Percentiles rank a stretch among this genome's conserved stretches.
These are phyloP conservation scores for Aspergillus ochraceoroseus DNA, from an alignment of 2,329 filamentous ascomycete genomes.

Conservation along the genomic window DNA sequence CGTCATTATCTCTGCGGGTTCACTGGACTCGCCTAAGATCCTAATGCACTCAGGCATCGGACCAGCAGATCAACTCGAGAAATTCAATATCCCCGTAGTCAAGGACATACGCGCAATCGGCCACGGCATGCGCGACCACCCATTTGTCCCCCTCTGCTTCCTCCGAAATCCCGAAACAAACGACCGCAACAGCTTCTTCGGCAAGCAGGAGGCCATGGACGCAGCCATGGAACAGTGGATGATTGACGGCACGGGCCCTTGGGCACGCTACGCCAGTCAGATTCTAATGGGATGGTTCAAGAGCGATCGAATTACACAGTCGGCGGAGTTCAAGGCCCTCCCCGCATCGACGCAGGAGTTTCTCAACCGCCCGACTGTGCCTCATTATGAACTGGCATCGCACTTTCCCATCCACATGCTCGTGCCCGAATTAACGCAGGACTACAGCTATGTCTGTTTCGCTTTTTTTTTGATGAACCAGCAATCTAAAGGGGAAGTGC, in stretches of 20 bases:
- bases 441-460: conserved; percentile 44
- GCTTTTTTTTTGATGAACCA: conserved; percentile 52
- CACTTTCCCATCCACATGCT: conserved; percentile 45
- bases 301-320: conserved; percentile 38
- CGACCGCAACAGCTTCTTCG: conserved; percentile 47
- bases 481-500: conserved; percentile 50
- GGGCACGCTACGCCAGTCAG: conserved; percentile 39
- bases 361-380: conserved; percentile 50
- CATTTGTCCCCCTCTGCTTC: conserved; percentile 32
- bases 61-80: conserved; percentile 39
- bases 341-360: conserved; percentile 43
- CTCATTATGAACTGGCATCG: conserved; percentile 53
- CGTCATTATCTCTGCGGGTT: conserved; percentile 40
- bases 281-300: conserved; percentile 41
- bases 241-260: conserved; percentile 39
- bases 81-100: conserved; percentile 41
- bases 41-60: conserved; percentile 50
- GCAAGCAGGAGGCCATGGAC: conserved; percentile 40
- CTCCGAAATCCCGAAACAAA: conserved; percentile 42
- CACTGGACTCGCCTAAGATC: conserved; percentile 41
- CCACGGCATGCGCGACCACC: conserved; percentile 46
- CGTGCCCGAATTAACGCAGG: conserved; percentile 37
- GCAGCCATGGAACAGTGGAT: conserved; percentile 49
- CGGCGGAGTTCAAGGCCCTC: conserved; percentile 50
- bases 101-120: conserved; percentile 43